Base-by-base conservation (phyloP, 176 grass and related monocot species). In the Otatea glauca region DNA sequence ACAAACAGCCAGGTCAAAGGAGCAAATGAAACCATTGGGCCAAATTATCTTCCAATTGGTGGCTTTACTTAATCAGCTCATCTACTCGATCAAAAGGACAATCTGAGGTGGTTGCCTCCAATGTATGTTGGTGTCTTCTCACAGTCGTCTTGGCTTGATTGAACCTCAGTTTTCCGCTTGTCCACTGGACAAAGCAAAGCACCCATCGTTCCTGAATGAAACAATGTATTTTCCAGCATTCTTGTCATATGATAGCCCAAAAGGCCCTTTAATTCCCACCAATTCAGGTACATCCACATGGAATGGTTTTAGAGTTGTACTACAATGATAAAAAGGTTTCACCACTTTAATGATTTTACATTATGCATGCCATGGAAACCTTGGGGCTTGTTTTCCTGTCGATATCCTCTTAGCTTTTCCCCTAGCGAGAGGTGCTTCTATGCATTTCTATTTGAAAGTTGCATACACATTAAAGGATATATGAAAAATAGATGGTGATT, bases 281-380 rank as follows among this genome's bases (percentile, higher is more conserved):
- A 62, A 82, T 65, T 89, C 72, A 56, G 65, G 61, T 80, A 47
- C 62, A 85, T 6, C 53, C 88, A 85, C 76, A 70, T 58, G 7
- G 20, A 75, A 50, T 16, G 50, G 69, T 66, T 55, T 68, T 60
- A 65, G 48, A 61, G 7, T 4, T 76, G 51, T 85, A 85, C 70
- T 53, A 80, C 18, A n/a, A 10, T 18, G 54, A 77, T 71, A 35
- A 71, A 89, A 81, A 44, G 63, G 24, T 24, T 43, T 74, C 12
- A 27, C 43, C 18, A 24, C 88, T 81, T 70, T 55, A 42, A 45
- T 53, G 55, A 55, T 65, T 81, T 77, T 49, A 72, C 47, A 18
- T 45, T 42, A 55, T 70, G 32, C 15, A 53, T 71, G 51, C 43
- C 76, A 79, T 81, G 69, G 42, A 50, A 80, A 14, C 47, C 64